Evolutionary conservation across 495 filamentous ascomycete species (phyloP).

Genomic region (Choiromyces venosus): DNA sequence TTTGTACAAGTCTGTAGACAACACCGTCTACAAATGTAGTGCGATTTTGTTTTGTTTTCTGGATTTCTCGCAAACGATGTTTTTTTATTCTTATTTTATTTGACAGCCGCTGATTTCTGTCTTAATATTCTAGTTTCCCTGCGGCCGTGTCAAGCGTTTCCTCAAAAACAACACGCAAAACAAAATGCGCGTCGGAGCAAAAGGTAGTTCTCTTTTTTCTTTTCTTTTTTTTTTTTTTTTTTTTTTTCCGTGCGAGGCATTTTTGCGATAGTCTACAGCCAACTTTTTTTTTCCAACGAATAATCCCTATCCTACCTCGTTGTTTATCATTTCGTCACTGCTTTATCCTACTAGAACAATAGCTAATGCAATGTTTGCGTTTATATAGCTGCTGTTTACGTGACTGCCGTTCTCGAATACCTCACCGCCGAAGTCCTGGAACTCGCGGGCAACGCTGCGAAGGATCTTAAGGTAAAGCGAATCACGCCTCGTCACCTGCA

Average conservation of each 20-base stretch:
- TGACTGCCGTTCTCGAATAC: slow-evolving; percentile 97
- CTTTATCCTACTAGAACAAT: background rate
- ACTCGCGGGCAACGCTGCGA: slow-evolving; percentile 94
- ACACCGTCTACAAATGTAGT: slow-evolving; percentile 9
- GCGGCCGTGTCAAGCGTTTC: slow-evolving; percentile 99
- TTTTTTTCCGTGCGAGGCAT: background rate
- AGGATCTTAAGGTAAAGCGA: slow-evolving; percentile 99
- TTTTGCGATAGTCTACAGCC: background rate
- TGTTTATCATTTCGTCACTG: slow-evolving; percentile 2
- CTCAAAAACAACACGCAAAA: slow-evolving; percentile 98
- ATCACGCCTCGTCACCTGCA: slow-evolving; percentile 98
- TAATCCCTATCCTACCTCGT: background rate
- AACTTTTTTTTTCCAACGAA: background rate
- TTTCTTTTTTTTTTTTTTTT: slow-evolving; percentile 7
- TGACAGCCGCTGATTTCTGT: slow-evolving; percentile 42
- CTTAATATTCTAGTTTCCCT: slow-evolving; percentile 69
- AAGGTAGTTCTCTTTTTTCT: slow-evolving; percentile 50
- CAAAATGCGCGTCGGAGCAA: slow-evolving; percentile 99
- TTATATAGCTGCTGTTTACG: slow-evolving; percentile 76
- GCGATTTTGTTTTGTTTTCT: slow-evolving; percentile 6
- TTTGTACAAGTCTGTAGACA: slow-evolving; percentile 13
- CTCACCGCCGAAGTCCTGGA: slow-evolving; percentile 97
- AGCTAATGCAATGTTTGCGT: slow-evolving; percentile 6
- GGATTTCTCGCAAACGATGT: background rate
- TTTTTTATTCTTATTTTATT: background rate